Base-by-base conservation (phyloP, 805 yeast genomes). In the Starmera pachycereana region DNA sequence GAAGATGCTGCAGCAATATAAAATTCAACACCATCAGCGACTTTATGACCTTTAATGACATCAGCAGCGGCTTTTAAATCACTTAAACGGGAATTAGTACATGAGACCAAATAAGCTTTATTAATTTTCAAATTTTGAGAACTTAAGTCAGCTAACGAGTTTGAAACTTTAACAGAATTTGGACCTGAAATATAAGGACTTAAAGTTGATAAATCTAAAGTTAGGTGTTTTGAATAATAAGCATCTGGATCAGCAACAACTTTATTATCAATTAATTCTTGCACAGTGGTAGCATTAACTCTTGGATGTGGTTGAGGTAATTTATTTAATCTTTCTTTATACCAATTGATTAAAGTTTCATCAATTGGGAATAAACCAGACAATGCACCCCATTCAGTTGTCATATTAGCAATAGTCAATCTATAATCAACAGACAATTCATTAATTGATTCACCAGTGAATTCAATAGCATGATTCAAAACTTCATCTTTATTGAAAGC, bases 311-410 rank as follows among this genome's bases (percentile, higher is more conserved):
- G 75, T 53, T 76, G 79, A 10, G 81, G 77, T 39, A 82, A 71
- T 9, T 56, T 39, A 33, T 61, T 40, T 35, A 80, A 53, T 48
- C 96, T 69, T 47, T 77, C 55, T 44, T 78, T 69, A 64, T 92
- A 92, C 80, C 89, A 92, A 44, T 80, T 66, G 31, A 87, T 62
- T 49, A 89, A 68, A 12, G 78, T 77, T 18, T 74, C 67, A 60
- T 92, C 99, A 9, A 90, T 88, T n/a, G 99, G 97, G 77, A 92
- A 92, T 42, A 92, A 68, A 33, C 99, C 99, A 6, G 96, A 83
- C 8, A 92, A 69, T 1, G 97, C 97, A 55, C 97, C 97, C 97
- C 97, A 89, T 64, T 89, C 97, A 25, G 97, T 89, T 32, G 97
- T 90, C 96, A 87, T 85, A 56, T 89, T 89, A 39, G 97, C 97